These are phyloP conservation scores for Cardamine resedifolia DNA, from an alignment of 345 rosid species.

Conservation along the genomic window DNA sequence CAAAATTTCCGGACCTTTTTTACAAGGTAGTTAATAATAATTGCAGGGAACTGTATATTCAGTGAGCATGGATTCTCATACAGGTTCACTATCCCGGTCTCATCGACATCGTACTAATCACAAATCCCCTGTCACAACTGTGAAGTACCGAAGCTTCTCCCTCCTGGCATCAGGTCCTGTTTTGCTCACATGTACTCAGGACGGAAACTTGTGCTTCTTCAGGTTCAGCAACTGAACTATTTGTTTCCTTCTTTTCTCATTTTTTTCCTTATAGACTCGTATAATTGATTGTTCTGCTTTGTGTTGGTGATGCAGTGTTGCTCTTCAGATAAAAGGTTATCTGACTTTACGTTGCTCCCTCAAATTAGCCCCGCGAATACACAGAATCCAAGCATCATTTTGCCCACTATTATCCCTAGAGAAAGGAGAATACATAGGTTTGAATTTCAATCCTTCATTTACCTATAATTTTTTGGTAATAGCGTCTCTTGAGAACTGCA, in stretches of 20 bases:
- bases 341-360: conserved; percentile 84
- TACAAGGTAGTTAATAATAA: background rate
- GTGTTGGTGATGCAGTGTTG: conserved; percentile 59
- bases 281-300: background rate
- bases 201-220: conserved; percentile 86
- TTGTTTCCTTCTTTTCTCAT: background rate
- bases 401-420: conserved; percentile 90
- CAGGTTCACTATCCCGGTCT: conserved; percentile 78
- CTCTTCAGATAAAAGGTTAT: conserved; percentile 81
- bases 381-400: conserved; percentile 75
- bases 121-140: conserved; percentile 76
- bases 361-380: conserved; percentile 67
- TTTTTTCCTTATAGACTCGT: background rate
- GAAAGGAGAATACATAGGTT: conserved; percentile 94
- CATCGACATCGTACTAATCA: conserved; percentile 68
- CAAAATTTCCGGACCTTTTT: background rate
- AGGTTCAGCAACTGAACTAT: conserved; percentile 49
- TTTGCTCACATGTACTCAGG: conserved; percentile 82
- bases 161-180: conserved; percentile 89
- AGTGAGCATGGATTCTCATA: conserved; percentile 70
- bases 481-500: background rate
- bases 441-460: conserved; percentile 9
- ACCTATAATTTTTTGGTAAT: no score
- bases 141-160: conserved; percentile 93
- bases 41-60: conserved; percentile 83